phyloP scores from a whole-genome alignment of 345 rosid species.

The Populus euphratica region DNA sequence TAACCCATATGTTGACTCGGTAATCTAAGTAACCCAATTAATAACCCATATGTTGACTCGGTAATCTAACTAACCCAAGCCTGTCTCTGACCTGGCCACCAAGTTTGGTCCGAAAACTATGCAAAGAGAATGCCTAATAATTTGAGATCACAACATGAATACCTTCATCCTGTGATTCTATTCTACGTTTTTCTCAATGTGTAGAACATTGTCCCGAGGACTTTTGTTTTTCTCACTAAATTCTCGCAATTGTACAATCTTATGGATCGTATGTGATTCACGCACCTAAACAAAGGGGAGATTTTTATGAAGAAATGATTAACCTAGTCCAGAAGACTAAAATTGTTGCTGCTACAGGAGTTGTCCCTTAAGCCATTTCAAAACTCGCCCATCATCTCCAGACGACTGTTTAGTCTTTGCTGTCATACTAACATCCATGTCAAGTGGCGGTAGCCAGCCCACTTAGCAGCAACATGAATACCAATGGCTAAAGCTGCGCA shows the following conservation, averaged over 20 bases:
- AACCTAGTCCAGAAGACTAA: background rate
- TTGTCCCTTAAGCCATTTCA: background rate
- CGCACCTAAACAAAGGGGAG: background rate
- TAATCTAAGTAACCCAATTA: no score
- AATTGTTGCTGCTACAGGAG: background rate
- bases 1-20: no score
- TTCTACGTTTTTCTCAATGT: background rate
- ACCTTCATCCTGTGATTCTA: background rate
- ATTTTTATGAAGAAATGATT: background rate
- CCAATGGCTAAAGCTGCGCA: constrained; percentile 78
- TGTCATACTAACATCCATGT: constrained; percentile 79
- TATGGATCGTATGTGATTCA: background rate
- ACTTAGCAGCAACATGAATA: constrained; percentile 69
- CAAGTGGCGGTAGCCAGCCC: constrained; percentile 89
- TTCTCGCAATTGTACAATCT: background rate
- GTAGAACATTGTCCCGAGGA: background rate
- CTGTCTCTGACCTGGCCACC: no score
- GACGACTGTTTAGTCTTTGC: background rate
- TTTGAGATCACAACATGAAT: no score
- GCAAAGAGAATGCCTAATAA: no score
- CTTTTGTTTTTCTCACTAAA: background rate
- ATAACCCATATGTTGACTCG: no score
- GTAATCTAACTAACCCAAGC: no score
- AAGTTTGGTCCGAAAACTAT: no score
- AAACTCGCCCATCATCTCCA: background rate